Evolutionary conservation across 306 rosid species (phyloP), one percentile per base, ranked within the genome.

Genomic region (Adenanthera pavonina): DNA sequence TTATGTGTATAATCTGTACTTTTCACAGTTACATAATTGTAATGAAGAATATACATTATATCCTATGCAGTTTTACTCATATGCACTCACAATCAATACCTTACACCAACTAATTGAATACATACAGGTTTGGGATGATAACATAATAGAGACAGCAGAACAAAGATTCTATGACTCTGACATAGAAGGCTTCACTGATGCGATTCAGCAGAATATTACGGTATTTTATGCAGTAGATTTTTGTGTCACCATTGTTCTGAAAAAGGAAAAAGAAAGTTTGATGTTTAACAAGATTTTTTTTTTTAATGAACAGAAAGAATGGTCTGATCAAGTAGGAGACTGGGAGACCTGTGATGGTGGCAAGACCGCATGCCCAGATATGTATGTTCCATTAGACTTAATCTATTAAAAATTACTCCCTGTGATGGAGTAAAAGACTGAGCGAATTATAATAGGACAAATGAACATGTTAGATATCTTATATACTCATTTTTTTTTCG

Each of bases 121-220:
- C 69, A 11, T 64, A 4, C 82, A 94, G 97, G 34, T 92, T n/a
- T 94, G 98, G 98, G 97, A 94, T 76, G 36, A 13, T 74, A 90
- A 70, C 88, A 92, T 94, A 76, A 83, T 92, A 60, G 92, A 90
- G 77, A 94, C 98, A 11, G 85, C 91, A 41, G 82, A 91, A 78
- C 89, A 82, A 79, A 87, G 89, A 66, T 90, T 88, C 81, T 89
- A 88, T 6, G 62, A 84, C 44, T 79, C 85, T 3, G 82, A 90
- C 73, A 74, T 88, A n/a, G 85, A 61, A 1, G 86, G 79, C 19
- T 80, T 89, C 40, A 46, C 85, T 17, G 49, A 80, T 48, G 94
- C 97, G 65, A 84, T 94, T 78, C 87, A 91, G 74, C 72, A 65
- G 14, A 94, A 94, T 71, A 90, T 94, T 51, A 91, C 94, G 89